Conservation (phyloP, 140 eudicot genomes). For the Flaveria floridana region DNA sequence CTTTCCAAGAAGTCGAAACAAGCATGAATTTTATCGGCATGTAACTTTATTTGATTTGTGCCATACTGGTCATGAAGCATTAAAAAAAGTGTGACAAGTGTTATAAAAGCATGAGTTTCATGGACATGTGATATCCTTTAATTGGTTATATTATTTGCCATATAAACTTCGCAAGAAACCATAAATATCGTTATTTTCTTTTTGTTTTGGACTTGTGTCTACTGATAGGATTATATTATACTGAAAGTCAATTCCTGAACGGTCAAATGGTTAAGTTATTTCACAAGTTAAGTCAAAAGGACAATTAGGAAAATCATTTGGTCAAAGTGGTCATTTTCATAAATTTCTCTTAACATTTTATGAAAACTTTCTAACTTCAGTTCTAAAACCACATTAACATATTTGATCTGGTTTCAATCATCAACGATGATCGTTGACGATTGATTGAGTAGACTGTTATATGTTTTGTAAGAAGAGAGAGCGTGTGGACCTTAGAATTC, state of each 20-base stretch:
- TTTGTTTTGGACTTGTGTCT: no score
- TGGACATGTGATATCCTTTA: not conserved
- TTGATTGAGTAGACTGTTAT: not conserved
- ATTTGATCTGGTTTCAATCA: not conserved
- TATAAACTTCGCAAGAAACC: not conserved
- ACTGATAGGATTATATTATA: no score
- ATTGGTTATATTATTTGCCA: not conserved
- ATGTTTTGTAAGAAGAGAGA: not conserved
- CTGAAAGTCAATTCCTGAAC: no score
- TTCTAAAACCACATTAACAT: not conserved
- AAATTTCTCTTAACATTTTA: not conserved
- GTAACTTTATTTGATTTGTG: not conserved
- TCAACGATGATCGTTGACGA: conserved; percentile 3
- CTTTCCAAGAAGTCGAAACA: no score
- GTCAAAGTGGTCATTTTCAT: not conserved
- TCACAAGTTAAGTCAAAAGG: not conserved
- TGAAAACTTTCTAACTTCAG: not conserved
- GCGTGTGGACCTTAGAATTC: conserved; percentile 62
- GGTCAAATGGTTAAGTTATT: not conserved
- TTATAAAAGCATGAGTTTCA: not conserved
- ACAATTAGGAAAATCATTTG: not conserved
- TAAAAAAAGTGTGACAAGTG: not conserved
- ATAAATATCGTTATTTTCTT: no score
- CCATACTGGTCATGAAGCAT: not conserved
- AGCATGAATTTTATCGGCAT: not conserved